Evolutionary conservation across 192 early-diverging fungal species (phyloP).

Genomic region (Backusella parvicylindrica): DNA sequence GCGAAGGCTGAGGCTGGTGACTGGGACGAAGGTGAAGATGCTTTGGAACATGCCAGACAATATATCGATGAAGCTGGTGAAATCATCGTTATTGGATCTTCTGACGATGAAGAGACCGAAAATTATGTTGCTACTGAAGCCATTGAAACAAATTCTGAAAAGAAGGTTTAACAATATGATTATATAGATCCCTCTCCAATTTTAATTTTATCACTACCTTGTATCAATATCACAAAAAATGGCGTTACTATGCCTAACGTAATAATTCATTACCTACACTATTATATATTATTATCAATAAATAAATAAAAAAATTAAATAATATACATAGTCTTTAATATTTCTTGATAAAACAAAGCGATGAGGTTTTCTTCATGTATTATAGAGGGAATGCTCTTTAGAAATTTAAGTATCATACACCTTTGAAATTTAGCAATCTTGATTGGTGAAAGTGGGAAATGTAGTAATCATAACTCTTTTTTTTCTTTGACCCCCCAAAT

Average conservation of each 20-base stretch:
- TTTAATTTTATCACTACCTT: background rate
- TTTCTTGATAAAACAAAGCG: background rate
- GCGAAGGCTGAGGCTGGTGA: conserved; percentile 4
- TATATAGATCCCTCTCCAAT: background rate
- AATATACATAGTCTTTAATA: background rate
- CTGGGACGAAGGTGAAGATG: conserved; percentile 20
- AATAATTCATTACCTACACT: background rate
- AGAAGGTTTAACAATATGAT: background rate
- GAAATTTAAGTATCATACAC: background rate
- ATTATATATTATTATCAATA: background rate
- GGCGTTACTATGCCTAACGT: background rate
- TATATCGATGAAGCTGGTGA: conserved; percentile 16
- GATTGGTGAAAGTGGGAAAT: background rate
- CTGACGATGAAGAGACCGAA: conserved; percentile 1
- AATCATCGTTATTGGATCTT: background rate
- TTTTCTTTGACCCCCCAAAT: background rate
- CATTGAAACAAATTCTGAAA: background rate
- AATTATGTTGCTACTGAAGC: background rate
- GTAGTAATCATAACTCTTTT: background rate
- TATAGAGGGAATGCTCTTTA: background rate
- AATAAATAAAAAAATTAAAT: background rate
- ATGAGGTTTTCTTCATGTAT: background rate
- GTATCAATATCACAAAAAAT: background rate
- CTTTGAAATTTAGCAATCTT: background rate
- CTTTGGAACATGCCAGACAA: conserved; percentile 19